A percentile compares a stretch with the other conserved stretches of the same genome.
These are phyloP conservation scores for Phialemonium atrogriseum DNA, from an alignment of 2,329 filamentous ascomycete genomes.

Conservation along the genomic window DNA sequence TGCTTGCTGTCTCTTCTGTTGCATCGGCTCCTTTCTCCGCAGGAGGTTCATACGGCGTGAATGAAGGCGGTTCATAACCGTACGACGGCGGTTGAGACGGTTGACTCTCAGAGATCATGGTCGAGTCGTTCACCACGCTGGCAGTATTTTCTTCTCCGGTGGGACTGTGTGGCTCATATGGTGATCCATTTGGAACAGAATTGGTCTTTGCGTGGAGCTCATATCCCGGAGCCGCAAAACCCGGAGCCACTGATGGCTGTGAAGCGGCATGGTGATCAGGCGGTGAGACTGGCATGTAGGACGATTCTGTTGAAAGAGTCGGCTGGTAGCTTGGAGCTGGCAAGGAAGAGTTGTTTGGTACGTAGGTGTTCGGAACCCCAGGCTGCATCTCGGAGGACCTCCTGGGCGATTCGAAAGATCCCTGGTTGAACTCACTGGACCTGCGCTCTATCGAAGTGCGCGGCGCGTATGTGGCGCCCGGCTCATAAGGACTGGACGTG, in stretches of 20 bases:
- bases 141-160: slow-evolving; percentile 2
- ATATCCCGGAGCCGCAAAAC: slow-evolving; percentile 8
- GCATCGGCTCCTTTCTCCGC: slow-evolving; percentile 10
- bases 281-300: slow-evolving; percentile 13
- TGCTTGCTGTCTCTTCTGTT: slow-evolving; percentile 9
- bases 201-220: slow-evolving; percentile 10
- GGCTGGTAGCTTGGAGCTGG: slow-evolving; percentile 23
- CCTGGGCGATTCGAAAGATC: slow-evolving; percentile 32
- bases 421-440: slow-evolving; percentile 31
- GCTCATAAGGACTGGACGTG: slow-evolving; percentile 17
- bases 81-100: slow-evolving; percentile 37
- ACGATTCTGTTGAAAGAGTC: slow-evolving; percentile 16
- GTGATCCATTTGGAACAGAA: slow-evolving; percentile 10
- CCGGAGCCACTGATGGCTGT: slow-evolving; percentile 7
- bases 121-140: slow-evolving; percentile 1
- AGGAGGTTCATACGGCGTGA: slow-evolving; percentile 20
- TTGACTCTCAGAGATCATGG: too few species aligned
- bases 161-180: slow-evolving; percentile 9
- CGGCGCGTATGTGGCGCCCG: slow-evolving; percentile 18
- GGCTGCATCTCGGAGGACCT: slow-evolving; percentile 29
- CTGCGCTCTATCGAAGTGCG: slow-evolving; percentile 36
- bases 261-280: neutral
- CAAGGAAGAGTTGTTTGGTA: slow-evolving; percentile 19
- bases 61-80: slow-evolving; percentile 41
- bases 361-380: slow-evolving; percentile 22